Evolutionary conservation across 2,329 filamentous ascomycete species (phyloP), one percentile per base, ranked within the genome.

Genomic region (Trichocomaceae sp.): DNA sequence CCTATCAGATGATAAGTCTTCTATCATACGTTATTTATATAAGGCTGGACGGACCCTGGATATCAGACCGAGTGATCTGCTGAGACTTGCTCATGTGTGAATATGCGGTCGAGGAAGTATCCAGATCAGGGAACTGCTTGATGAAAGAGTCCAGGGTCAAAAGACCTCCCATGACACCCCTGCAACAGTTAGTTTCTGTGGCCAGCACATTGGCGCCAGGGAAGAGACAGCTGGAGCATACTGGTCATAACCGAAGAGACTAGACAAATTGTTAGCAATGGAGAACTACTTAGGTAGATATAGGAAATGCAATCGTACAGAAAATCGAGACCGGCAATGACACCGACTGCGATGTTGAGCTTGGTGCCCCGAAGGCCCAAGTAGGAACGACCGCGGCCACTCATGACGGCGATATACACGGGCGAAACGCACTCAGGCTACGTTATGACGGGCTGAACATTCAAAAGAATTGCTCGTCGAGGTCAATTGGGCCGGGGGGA

Each of bases 321-420:
- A 66, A 88, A 88, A 69, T 88, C 85, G 49, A 84, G 81, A 63
- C 86, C 86, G 56, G 86, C 86, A 63, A 89, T 80, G n/a, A 83
- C 72, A 58, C 83, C 83, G 61, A 90, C 82, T 52, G 85, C 85
- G 69, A 82, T 78, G 74, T 86, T 87, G 60, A 89, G 81, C 68
- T 72, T 70, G 33, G 79, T 74, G 73, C 86, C 86, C 54, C 78
- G 78, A 58, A 88, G 78, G 69, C 86, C 86, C 62, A 86, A 82
- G 64, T 79, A 88, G 7, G 31, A n/a, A 56, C 70, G 73, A 50
- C 61, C 62, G 26, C 35, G 29, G 57, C 70, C 73, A 49, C 61
- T 62, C 65, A 69, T 69, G 41, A 50, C 60, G 61, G 49, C 59
- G 46, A 42, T 10, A n/a, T 46, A 12, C 2, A 5, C 12, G 29